phyloP scores from a whole-genome alignment of 768 basidiomycete genomes.

The Sporobolomyces roseus region DNA sequence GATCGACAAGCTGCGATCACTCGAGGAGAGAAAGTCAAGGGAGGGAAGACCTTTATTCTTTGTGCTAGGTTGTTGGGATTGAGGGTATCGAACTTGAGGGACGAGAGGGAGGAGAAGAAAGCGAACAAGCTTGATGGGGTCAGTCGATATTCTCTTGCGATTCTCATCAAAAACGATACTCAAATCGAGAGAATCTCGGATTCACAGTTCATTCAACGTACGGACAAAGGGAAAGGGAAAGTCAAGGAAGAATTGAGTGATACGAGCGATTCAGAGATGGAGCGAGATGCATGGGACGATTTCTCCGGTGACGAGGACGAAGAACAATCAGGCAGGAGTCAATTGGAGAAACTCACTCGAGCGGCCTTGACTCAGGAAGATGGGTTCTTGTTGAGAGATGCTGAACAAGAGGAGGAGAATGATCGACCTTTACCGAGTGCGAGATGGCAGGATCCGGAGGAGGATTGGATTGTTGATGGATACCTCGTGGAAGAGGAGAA shows the following conservation, averaged over 20 bases:
- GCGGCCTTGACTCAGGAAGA: slow-evolving; percentile 3
- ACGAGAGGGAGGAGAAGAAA: slow-evolving; percentile 49
- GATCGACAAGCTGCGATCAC: slow-evolving; percentile 12
- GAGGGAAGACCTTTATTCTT: slow-evolving; percentile 55
- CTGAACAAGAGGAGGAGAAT: background rate
- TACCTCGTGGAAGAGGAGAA: background rate
- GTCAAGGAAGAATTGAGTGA: slow-evolving; percentile 22
- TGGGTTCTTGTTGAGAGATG: background rate
- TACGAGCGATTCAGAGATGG: slow-evolving; percentile 15
- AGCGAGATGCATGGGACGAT: slow-evolving; percentile 16
- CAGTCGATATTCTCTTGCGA: background rate
- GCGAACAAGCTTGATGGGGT: slow-evolving; percentile 34
- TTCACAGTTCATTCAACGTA: slow-evolving; percentile 12
- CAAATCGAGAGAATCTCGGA: too few species aligned
- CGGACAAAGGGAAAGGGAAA: slow-evolving; percentile 11
- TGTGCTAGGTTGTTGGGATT: slow-evolving; percentile 71
- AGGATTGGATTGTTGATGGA: slow-evolving; percentile 8
- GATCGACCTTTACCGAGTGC: slow-evolving; percentile 10
- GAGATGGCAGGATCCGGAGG: slow-evolving; percentile 10
- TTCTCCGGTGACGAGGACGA: slow-evolving; percentile 5
- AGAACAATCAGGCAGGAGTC: slow-evolving; percentile 8
- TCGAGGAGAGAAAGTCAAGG: slow-evolving; percentile 30
- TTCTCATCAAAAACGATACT: background rate
- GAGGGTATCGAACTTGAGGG: slow-evolving; percentile 81
- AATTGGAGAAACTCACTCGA: slow-evolving; percentile 15